Evolutionary conservation across 352 stramenopile genomes (phyloP), one percentile per base, ranked within the genome.

Genomic region (Phytophthora idaei): DNA sequence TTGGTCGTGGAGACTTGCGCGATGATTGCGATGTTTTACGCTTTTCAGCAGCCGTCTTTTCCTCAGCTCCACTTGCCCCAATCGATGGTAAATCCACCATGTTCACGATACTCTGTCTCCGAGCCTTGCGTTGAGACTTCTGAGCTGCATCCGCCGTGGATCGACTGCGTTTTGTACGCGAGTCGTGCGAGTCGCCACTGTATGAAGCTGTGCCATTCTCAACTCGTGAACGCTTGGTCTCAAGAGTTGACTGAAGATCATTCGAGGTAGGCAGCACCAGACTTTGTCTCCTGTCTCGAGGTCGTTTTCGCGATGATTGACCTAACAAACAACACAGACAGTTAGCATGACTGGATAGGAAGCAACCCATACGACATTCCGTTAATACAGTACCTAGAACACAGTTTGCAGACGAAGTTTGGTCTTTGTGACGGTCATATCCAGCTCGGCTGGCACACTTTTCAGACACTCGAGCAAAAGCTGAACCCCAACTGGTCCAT

Each of bases 41-140:
- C 45, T 64, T 61, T 14, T 27, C 49, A 39, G 25, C 17, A 32
- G 28, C 53, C 42, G 25, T 42, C 8, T 58, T 57, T 25, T 53
- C 32, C 17, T 60, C 46, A 12, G n/a, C 31, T 32, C 59, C 45
- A 34, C 48, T 58, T 41, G 21, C 47, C 28, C 50, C 10, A 0
- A 14, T 31, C 8, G 59, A 54, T 14, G 60, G 45, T 39, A 81
- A 50, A 14, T 68, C 36, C 11, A 85, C 59, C 0, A 54, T 42
- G 3, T 56, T 63, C 1, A 77, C 55, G 32, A 83, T 81, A 42
- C 76, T 85, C 58, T 85, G 76, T n/a, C 76, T 74, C 0, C 71
- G 74, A 62, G 44, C 31, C 57, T 79, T 79, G 9, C 64, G 69
- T 17, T 49, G 42, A 32, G 55, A 55, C 45, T 64, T 73, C 10